A percentile compares a stretch with the other conserved stretches of the same genome.
Evolutionary conservation across 768 basidiomycete species (phyloP).

Genomic region (Gloeostereum incarnatum): DNA sequence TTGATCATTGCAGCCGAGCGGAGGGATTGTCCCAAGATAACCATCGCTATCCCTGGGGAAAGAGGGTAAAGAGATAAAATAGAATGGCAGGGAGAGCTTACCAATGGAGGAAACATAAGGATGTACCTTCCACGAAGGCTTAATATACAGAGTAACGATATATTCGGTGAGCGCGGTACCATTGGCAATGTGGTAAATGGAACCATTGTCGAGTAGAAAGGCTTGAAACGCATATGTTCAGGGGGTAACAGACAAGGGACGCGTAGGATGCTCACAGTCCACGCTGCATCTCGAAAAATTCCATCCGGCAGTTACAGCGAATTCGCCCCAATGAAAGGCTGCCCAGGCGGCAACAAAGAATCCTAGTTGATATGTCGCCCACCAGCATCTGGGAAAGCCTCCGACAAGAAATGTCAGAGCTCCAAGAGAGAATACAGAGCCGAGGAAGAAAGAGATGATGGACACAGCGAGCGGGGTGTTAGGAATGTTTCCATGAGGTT

Average conservation of each 20-base stretch:
- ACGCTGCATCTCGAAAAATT: constrained; percentile 88
- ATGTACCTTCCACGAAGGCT: constrained; percentile 51
- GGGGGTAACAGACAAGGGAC: constrained; percentile 2
- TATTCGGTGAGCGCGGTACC: constrained; percentile 73
- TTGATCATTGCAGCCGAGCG: constrained; percentile 96
- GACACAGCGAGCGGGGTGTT: constrained; percentile 82
- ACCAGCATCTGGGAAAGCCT: constrained; percentile 37
- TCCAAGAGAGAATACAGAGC: constrained; percentile 58
- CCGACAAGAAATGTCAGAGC: constrained; percentile 36
- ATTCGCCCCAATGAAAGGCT: constrained; percentile 89
- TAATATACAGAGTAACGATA: constrained; percentile 56
- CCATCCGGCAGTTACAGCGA: constrained; percentile 93
- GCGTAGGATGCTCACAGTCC: constrained; percentile 59
- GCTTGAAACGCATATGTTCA: constrained; percentile 40
- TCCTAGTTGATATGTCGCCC: constrained; percentile 69
- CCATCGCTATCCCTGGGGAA: constrained; percentile 50
- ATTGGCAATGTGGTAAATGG: constrained; percentile 80
- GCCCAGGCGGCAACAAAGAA: constrained; percentile 81
- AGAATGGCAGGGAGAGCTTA: constrained; percentile 18
- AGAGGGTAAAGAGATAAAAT: neutral
- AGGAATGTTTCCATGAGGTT: constrained; percentile 56
- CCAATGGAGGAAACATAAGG: constrained; percentile 54
- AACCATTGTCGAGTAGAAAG: constrained; percentile 87
- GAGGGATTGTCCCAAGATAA: constrained; percentile 64
- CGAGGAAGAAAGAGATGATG: constrained; percentile 78